Evolutionary conservation across 2,329 filamentous ascomycete species (phyloP).

Genomic region (Colletotrichum tropicale): DNA sequence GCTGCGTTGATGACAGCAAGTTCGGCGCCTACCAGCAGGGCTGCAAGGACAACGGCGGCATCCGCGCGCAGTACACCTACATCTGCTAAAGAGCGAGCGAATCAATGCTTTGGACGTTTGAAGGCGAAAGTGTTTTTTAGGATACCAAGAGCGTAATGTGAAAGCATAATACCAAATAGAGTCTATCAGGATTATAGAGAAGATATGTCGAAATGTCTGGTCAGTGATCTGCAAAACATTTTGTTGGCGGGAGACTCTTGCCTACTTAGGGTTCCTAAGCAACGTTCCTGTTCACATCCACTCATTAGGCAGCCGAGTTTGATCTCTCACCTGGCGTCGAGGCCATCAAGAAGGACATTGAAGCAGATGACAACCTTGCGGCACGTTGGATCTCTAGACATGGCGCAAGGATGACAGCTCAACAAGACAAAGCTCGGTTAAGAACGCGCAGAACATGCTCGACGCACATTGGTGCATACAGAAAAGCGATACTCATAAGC

Average conservation of each 20-base stretch:
- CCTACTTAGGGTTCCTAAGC: neutral
- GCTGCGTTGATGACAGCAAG: neutral
- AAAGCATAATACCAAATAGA: neutral
- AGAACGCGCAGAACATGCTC: neutral
- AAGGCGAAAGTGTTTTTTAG: neutral
- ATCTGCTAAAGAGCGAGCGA: neutral
- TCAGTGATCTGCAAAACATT: neutral
- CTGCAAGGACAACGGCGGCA: neutral
- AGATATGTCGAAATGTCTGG: neutral
- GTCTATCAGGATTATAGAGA: neutral
- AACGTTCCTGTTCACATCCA: neutral
- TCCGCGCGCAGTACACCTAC: neutral
- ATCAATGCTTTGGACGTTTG: neutral
- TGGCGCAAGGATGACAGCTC: neutral
- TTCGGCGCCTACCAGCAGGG: neutral
- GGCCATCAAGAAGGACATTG: accelerated
- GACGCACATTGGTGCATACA: neutral
- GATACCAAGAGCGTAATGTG: neutral
- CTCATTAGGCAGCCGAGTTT: neutral
- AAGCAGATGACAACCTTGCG: accelerated
- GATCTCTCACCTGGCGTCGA: neutral
- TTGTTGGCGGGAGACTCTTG: too few species aligned
- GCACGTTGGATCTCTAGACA: accelerated
- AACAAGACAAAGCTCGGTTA: neutral
- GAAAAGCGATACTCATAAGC: accelerated